Percentiles rank a stretch among this genome's conserved stretches.
These are phyloP conservation scores for Dalbergia cultrata DNA, from an alignment of 306 rosid genomes.

Conservation along the genomic window DNA sequence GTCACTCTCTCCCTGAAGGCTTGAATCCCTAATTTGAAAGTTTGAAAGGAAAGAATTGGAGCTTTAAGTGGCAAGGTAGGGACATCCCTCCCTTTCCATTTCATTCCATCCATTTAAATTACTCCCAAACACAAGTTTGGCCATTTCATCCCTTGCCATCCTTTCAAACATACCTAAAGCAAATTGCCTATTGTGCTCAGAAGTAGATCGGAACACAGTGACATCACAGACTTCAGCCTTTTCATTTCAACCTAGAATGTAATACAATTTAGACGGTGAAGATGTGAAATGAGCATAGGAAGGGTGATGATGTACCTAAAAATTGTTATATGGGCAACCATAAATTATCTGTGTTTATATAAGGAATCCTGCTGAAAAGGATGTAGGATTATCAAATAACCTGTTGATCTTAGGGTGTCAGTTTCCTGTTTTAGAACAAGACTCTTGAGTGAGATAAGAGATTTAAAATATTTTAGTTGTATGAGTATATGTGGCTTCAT, in stretches of 20 bases:
- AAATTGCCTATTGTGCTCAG: background rate
- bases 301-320: slow-evolving; percentile 13
- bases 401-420: background rate
- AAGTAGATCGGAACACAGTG: background rate
- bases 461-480: background rate
- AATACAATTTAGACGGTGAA: background rate
- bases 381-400: background rate
- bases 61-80: no score
- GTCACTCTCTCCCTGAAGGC: no score
- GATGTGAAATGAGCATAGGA: background rate
- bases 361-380: slow-evolving; percentile 3
- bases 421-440: slow-evolving; percentile 16
- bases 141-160: no score
- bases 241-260: background rate
- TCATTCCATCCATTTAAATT: no score
- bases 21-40: no score
- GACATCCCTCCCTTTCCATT: no score
- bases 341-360: background rate
- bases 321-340: background rate
- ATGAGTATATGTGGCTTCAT: background rate
- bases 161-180: background rate
- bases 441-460: background rate
- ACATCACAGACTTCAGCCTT: background rate
- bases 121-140: no score
- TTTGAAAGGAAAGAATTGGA: no score